These are phyloP conservation scores for Beauveria caledonica DNA, from an alignment of 2,329 filamentous ascomycete genomes.

Conservation along the genomic window DNA sequence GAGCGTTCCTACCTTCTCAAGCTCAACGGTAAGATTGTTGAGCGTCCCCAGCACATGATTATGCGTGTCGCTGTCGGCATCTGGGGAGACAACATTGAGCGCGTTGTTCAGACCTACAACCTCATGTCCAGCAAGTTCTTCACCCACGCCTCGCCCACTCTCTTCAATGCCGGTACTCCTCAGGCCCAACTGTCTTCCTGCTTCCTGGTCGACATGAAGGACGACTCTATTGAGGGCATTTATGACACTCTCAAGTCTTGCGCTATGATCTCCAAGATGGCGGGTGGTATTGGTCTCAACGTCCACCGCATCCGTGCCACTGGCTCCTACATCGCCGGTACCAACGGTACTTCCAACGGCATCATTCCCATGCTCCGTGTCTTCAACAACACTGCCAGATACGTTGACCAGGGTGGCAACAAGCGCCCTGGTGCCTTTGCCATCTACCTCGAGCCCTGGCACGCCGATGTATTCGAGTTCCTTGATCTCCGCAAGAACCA, in stretches of 20 bases:
- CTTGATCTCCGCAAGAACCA: conserved; percentile 98
- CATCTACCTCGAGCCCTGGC: conserved; percentile 98
- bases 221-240: conserved; percentile 98
- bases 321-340: conserved; percentile 95
- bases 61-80: conserved; percentile 99
- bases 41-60: conserved; percentile 98
- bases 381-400: conserved; percentile 98
- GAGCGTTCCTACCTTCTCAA: conserved; percentile 96
- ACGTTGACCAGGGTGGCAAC: conserved; percentile 98
- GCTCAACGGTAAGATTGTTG: conserved; percentile 90
- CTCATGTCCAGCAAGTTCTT: conserved; percentile 99
- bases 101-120: conserved; percentile 95
- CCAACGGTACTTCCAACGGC: conserved; percentile 96
- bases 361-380: conserved; percentile 97
- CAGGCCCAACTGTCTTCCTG: conserved; percentile 93
- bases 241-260: conserved; percentile 99
- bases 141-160: conserved; percentile 93
- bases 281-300: conserved; percentile 94
- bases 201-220: conserved; percentile 99
- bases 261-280: conserved; percentile 99
- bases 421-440: conserved; percentile 98
- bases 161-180: conserved; percentile 96
- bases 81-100: conserved; percentile 90
- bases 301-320: conserved; percentile 95
- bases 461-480: conserved; percentile 95